Evolutionary conservation across 768 basidiomycete genomes (phyloP), one percentile per base, ranked within the genome.

Genomic region (Dacryopinax primogenitus): DNA sequence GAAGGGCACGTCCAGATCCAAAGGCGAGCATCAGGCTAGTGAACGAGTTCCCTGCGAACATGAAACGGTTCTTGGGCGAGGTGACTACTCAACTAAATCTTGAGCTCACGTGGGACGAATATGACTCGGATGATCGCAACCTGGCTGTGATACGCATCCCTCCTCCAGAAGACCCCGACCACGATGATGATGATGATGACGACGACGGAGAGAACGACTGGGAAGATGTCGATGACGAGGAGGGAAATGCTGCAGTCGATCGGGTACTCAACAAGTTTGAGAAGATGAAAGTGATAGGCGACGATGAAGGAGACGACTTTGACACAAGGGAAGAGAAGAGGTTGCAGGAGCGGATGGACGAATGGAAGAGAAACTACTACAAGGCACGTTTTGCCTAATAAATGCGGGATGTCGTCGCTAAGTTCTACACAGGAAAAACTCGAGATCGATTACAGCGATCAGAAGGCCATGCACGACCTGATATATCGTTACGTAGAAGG

Each of bases 311-410:
- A 13, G 51, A 58, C 26, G 85, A 83, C 30, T 90, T 92, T 70
- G 93, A 96, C 69, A 84, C 83, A 66, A 81, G 86, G 65, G 78
- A 93, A 69, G 88, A 92, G 73, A 74, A 80, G 70, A 83, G 83
- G 34, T 67, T 93, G 33, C 80, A 84, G 69, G 84, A 87, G 71
- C 93, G 90, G 78, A 89, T 98, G 87, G 84, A 85, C 39, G 86
- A 88, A 70, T 98, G 94, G 94, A 96, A 96, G 79, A 77, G 84
- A 66, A 78, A 75, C 1, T 97, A 99, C 77, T 99, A 98, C 76
- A 81, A 81, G 82, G 93, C 93, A 63, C 65, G 78, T 70, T 4
- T 1, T 21, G 12, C 64, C n/a, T 33, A 45, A 41, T 28, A 23
- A 16, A 23, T 62, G 34, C 7, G 28, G 33, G 15, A 23, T 33